Percentiles rank a stretch among this genome's conserved stretches.
Conservation (phyloP, 1,284 basidiomycete genomes). For the Cryptococcus sp. region DNA sequence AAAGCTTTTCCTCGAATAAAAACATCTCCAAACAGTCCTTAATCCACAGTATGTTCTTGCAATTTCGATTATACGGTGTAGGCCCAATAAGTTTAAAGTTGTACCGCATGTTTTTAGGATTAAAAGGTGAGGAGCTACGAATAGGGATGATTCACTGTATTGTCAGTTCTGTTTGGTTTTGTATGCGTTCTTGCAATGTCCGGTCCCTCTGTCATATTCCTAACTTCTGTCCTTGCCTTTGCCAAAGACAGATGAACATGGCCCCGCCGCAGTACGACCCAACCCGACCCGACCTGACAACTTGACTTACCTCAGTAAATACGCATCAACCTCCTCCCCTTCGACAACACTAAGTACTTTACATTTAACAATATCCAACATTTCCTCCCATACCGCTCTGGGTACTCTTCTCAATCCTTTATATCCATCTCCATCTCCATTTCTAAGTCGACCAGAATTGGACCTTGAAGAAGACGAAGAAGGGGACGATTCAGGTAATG, state of each 20-base stretch:
- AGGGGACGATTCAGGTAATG: constrained; percentile 49
- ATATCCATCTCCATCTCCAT: no score
- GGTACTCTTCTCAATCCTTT: constrained; percentile 73
- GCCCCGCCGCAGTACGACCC: no score
- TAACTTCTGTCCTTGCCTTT: no score
- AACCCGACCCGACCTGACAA: no score
- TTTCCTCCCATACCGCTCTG: constrained; percentile 83
- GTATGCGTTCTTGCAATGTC: no score
- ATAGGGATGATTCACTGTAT: constrained; percentile 92
- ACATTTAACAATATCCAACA: constrained; percentile 96
- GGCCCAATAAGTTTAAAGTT: constrained; percentile 90
- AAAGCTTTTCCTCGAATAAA: constrained; percentile 98
- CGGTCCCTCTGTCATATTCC: no score
- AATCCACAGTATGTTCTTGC: constrained; percentile 73
- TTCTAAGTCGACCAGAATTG: no score
- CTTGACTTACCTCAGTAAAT: constrained; percentile 76
- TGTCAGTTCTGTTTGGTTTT: no score
- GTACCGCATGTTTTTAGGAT: constrained; percentile 99
- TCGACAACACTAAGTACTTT: constrained; percentile 88
- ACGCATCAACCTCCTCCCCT: constrained; percentile 87
- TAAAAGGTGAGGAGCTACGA: constrained; percentile 90
- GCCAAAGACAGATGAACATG: no score
- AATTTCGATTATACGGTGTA: constrained; percentile 88
- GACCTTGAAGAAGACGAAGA: background rate
- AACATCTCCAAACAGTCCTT: constrained; percentile 68